Evolutionary conservation across 768 basidiomycete genomes (phyloP).

Genomic region (Coprinopsis strossmayeri): DNA sequence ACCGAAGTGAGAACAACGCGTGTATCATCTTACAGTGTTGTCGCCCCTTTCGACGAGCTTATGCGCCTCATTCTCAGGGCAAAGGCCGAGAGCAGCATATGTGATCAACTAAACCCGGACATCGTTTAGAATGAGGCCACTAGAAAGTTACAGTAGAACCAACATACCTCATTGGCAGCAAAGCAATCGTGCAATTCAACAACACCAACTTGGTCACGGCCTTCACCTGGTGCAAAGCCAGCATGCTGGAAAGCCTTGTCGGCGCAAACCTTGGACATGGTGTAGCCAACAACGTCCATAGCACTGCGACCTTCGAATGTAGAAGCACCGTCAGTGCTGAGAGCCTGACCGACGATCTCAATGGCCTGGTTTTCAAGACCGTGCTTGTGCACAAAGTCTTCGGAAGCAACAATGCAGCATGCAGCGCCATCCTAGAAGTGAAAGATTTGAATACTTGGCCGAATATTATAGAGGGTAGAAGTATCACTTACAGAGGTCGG

Average conservation of each 20-base stretch:
- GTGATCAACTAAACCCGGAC: conserved; percentile 53
- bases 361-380: conserved; percentile 81
- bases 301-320: conserved; percentile 64
- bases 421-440: conserved; percentile 62
- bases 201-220: conserved; percentile 72
- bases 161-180: conserved; percentile 65
- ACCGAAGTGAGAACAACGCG: background rate
- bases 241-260: conserved; percentile 67
- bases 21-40: conserved; percentile 57
- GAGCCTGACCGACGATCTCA: conserved; percentile 63
- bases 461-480: background rate
- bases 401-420: conserved; percentile 71
- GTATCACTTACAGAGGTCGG: conserved; percentile 59
- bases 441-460: conserved; percentile 2
- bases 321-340: conserved; percentile 58
- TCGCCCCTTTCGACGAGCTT: conserved; percentile 70
- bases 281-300: conserved; percentile 79
- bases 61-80: conserved; percentile 58
- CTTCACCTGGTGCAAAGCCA: conserved; percentile 57
- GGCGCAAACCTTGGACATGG: conserved; percentile 66
- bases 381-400: conserved; percentile 68
- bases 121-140: background rate
- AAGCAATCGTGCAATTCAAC: conserved; percentile 87
- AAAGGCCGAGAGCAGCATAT: conserved; percentile 77
- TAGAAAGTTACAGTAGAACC: background rate